These are phyloP conservation scores for Talaromyces islandicus DNA, from an alignment of 2,329 filamentous ascomycete genomes.

Conservation along the genomic window DNA sequence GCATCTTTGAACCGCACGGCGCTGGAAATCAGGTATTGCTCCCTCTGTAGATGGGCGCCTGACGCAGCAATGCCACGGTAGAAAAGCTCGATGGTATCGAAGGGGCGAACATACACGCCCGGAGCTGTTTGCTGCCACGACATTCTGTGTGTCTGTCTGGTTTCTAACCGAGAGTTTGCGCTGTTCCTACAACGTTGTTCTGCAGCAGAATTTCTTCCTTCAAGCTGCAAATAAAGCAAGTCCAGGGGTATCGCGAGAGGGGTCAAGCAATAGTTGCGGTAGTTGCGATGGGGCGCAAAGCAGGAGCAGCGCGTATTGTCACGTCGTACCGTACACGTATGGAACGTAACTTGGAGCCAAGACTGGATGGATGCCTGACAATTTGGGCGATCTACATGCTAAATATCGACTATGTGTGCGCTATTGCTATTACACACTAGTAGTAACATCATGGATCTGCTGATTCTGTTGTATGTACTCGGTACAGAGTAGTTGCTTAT, in stretches of 20 bases:
- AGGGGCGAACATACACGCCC: conserved; percentile 2
- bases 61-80: background rate
- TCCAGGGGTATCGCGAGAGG: background rate
- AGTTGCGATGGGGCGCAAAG: background rate
- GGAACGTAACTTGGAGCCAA: background rate
- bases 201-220: background rate
- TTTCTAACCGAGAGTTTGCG: background rate
- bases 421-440: background rate
- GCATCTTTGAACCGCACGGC: background rate
- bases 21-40: background rate
- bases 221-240: background rate
- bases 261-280: background rate
- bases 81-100: background rate
- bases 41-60: background rate
- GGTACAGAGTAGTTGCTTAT: too few relatives aligned
- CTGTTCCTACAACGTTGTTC: background rate
- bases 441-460: background rate
- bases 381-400: background rate
- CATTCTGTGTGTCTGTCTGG: background rate
- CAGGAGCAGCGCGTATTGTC: background rate
- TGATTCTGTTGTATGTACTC: background rate
- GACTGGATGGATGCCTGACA: background rate
- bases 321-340: background rate
- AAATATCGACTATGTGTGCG: background rate
- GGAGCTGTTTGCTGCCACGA: background rate